Evolutionary conservation across 148 eudicot genomes (phyloP), one percentile per base, ranked within the genome.

Genomic region (Euryodendron excelsum): DNA sequence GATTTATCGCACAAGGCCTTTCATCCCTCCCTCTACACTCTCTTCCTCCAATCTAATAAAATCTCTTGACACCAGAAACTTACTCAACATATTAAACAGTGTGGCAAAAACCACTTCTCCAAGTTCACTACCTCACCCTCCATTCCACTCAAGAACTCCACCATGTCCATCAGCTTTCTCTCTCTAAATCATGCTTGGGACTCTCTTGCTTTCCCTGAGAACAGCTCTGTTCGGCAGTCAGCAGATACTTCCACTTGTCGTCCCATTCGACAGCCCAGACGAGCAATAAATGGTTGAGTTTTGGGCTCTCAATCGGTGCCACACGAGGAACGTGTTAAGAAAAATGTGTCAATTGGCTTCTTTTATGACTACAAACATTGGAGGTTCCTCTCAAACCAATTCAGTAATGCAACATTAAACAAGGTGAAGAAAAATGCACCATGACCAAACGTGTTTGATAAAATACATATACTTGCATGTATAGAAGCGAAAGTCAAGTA

Each of bases 111-210:
- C 68, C 21, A 77, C 28, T n/a, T 69, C 56, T 52, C 47, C 44
- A 14, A 84, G 31, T 0, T 27, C 70, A 80, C 79, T 6, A 47
- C 79, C 64, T 25, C 18, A 1, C 86, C 84, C 27, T 78, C 73
- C 33, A 52, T 69, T 30, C 39, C 0, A 60, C 72, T 72, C 61
- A 84, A 28, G 62, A 18, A 50, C 44, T 72, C 58, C 53, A 80
- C 76, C 86, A 84, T 58, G 14, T 80, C 81, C 33, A 20, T 25
- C 44, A 48, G 68, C 30, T 80, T 84, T 17, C 72, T 70, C 77
- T 77, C 79, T 69, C 84, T 84, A 52, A 77, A 1, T 6, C 20
- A 3, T 4, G 55, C 64, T 18, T 74, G 81, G 0, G 50, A 55
- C 23, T 77, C 79, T 20, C 80, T 2, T 3, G 66, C 77, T 47